Evolutionary conservation across 495 filamentous ascomycete species (phyloP), one percentile per base, ranked within the genome.

Genomic region (Daldinia grandis): DNA sequence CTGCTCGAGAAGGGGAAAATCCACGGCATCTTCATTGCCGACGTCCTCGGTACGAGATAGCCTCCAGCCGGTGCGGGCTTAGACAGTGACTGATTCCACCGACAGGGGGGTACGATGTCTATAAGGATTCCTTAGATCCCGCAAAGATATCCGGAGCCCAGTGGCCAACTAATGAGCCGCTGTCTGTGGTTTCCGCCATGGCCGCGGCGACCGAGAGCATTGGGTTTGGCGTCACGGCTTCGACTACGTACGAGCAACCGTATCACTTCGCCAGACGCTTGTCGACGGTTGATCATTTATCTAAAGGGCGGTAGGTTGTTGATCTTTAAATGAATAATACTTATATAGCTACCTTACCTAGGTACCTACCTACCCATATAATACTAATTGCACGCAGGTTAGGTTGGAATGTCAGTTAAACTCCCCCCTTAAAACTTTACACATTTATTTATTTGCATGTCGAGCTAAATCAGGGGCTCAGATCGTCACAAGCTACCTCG

Each of bases 201-300:
- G 82, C 82, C 0, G 80, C 81, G 14, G 80, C 74, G 4, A 92
- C 89, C 15, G 76, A 90, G 72, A 87, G 81, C 38, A 79, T 92
- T 4, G 90, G 89, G 8, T 81, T 92, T 62, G 87, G 89, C 59
- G 83, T 93, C 47, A 93, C 91, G 17, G 82, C 85, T 19, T 82
- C 84, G 38, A 91, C 85, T 5, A 91, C 88, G 17, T 92, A 91
- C 66, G 90, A 91, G 74, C 86, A 88, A 68, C 89, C 90, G 0
- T 92, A 89, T 75, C 88, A 90, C 71, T 81, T 92, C 15, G 89
- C 89, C 0, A 79, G 89, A 17, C 80, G 89, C 21, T 74, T 92
- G 25, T 87, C 87, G 0, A 92, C 89, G 0, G 78, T 91, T 3
- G 90, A 92, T 64, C 89, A 91, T 76, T 81, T 92, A 12, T 87